A percentile compares a stretch with the other conserved stretches of the same genome.
phyloP scores from a whole-genome alignment of 768 basidiomycete species.

The Macrolepiota albuminosa region DNA sequence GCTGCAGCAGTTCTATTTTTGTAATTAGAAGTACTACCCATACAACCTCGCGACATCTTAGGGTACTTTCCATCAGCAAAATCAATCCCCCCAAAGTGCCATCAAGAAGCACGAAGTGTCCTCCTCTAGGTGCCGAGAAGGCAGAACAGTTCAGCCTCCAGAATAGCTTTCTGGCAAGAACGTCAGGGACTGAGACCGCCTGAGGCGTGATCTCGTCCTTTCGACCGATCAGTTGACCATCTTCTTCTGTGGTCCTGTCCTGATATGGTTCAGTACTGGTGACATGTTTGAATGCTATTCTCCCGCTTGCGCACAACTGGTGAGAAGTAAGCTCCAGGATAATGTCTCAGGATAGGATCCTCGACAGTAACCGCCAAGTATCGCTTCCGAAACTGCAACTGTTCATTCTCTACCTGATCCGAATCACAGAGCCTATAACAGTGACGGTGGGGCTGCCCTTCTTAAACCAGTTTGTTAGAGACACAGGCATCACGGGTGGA shows the following conservation, averaged over 20 bases:
- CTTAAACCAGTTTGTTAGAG: conserved; percentile 38
- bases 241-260: background rate
- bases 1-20: too few species aligned
- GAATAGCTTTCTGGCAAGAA: background rate
- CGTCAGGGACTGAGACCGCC: too few species aligned
- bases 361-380: conserved; percentile 14
- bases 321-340: background rate
- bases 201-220: background rate
- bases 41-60: too few species aligned
- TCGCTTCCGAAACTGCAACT: conserved; percentile 38
- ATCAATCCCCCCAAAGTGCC: too few species aligned
- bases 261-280: background rate
- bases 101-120: too few species aligned
- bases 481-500: conserved; percentile 39
- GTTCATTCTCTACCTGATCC: conserved; percentile 32
- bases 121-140: background rate
- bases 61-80: too few species aligned
- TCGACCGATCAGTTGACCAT: background rate
- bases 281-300: background rate
- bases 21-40: too few species aligned
- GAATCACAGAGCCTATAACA: conserved; percentile 40
- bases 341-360: background rate
- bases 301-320: background rate
- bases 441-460: conserved; percentile 43
- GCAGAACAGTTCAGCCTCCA: background rate